Evolutionary conservation across 768 basidiomycete genomes (phyloP), one percentile per base, ranked within the genome.

Genomic region (Infundibulicybe gibba): DNA sequence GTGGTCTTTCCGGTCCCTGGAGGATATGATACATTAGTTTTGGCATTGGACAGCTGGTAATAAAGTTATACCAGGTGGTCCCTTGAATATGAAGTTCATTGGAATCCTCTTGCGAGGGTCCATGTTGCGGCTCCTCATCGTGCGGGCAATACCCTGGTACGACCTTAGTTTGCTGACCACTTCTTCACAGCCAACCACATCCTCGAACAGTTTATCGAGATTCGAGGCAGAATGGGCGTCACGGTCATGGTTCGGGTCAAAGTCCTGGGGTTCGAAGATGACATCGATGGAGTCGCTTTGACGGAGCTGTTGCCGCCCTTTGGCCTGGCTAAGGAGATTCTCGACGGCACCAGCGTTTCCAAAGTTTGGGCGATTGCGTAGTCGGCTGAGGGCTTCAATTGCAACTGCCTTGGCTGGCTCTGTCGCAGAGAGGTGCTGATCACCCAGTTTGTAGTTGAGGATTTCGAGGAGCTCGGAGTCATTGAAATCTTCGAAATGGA

Each of bases 31-130:
- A 13, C 20, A 16, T 31, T 17, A 41, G 71, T 16, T 67, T 70
- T 50, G 68, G 72, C 60, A 69, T 73, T 12, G 71, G 41, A 42
- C 21, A 12, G 15, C 13, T 20, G 38, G 34, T 12, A 40, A 30
- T 37, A 1, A 13, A 15, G 57, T 68, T 54, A n/a, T 55, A 83
- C 78, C 84, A 49, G 85, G 85, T 5, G 85, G 85, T 0, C 85
- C 85, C 54, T 82, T 86, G 70, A 87, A 86, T 2, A 87, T 63
- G 68, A 85, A 87, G 45, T 74, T 85, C 15, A 77, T 84, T 0
- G 85, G 83, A 34, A 86, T 75, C 13, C 71, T 65, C n/a, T 74
- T 67, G 3, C 75, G 68, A 15, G 69, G 61, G 49, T 83, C 74
- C 32, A 68, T 56, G 2, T 69, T 68, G 25, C 65, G 58, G 0